These are phyloP conservation scores for Zelonia costaricensis DNA, from an alignment of 208 protist species.

Conservation along the genomic window DNA sequence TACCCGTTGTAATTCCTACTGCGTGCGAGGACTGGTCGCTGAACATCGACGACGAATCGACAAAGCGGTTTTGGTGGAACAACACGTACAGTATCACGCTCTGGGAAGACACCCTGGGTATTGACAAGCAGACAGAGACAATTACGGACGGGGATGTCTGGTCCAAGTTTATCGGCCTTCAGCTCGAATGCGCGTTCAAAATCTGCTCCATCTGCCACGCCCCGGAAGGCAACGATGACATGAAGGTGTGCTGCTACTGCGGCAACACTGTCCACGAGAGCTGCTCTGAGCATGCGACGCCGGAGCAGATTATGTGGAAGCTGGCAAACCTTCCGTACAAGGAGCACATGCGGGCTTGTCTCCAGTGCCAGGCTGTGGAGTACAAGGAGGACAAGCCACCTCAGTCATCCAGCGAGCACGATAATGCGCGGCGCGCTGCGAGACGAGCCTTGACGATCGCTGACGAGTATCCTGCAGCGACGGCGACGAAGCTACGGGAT, in stretches of 20 bases:
- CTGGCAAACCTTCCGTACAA: constrained; percentile 54
- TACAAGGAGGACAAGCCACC: constrained; percentile 4
- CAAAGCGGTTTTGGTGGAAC: constrained; percentile 78
- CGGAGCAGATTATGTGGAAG: constrained; percentile 65
- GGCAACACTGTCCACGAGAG: constrained; percentile 49
- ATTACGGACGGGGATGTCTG: constrained; percentile 64
- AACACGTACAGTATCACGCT: constrained; percentile 69
- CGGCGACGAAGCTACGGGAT: constrained; percentile 6
- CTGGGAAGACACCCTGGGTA: constrained; percentile 52
- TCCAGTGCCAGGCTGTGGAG: constrained; percentile 48
- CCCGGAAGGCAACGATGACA: constrained; percentile 68
- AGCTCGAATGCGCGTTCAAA: constrained; percentile 62
- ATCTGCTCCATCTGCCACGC: constrained; percentile 59
- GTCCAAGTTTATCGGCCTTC: constrained; percentile 64
- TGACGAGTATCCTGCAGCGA: constrained; percentile 48
- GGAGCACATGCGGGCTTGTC: constrained; percentile 51
- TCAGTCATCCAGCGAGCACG: constrained; percentile 12
- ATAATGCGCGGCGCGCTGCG: constrained; percentile 46
- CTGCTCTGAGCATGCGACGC: constrained; percentile 50
- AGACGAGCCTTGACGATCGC: constrained; percentile 43
- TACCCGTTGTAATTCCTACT: constrained; percentile 42
- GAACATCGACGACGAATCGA: constrained; percentile 48
- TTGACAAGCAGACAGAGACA: constrained; percentile 29
- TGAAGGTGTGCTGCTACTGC: constrained; percentile 84
- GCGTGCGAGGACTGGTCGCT: constrained; percentile 72